Evolutionary conservation across 306 rosid genomes (phyloP), one percentile per base, ranked within the genome.

Genomic region (Pueraria montana): DNA sequence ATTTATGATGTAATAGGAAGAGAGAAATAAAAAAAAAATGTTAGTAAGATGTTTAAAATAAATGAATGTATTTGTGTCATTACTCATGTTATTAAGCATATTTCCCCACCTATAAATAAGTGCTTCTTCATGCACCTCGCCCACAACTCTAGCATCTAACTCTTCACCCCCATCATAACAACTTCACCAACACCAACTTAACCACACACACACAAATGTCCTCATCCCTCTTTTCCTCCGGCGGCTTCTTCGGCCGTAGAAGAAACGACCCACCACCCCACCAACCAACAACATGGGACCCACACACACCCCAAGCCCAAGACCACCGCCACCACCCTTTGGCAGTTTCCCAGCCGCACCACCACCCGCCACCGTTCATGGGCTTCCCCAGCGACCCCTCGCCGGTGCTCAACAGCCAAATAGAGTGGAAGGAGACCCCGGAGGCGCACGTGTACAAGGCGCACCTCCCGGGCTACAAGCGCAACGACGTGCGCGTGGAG

Each of bases 401-500:
- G 1, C 82, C 87, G 10, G 52, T 89, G 2, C 80, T 69, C 3
- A 67, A 79, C 7, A 12, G 43, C 4, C 77, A 58, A 6, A 55
- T 82, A 8, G 91, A 86, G n/a, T 81, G 79, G 82, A 82, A 77
- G 72, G 94, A 92, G 20, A 85, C 86, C 2, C 81, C 80, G 0
- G 92, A 84, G 20, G 82, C 89, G 1, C 77, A 86, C 4, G 71
- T 89, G 6, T 84, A 42, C 83, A 85, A 66, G 66, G 91, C 68
- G 3, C 83, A 71, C 38, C 78, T 92, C 74, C 94, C 90, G 0
- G 93, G 91, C 13, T 7, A 89, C 7, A 85, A 69, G 52, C 85
- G 65, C 18, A 85, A 70, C 2, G 89, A 90, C 17, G 87, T 90
- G 63, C 80, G 85, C n/a, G 90, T 90, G 23, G 91, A 87, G 63